These are phyloP conservation scores for Limnanthes douglasii DNA, from an alignment of 345 rosid genomes.

Conservation along the genomic window DNA sequence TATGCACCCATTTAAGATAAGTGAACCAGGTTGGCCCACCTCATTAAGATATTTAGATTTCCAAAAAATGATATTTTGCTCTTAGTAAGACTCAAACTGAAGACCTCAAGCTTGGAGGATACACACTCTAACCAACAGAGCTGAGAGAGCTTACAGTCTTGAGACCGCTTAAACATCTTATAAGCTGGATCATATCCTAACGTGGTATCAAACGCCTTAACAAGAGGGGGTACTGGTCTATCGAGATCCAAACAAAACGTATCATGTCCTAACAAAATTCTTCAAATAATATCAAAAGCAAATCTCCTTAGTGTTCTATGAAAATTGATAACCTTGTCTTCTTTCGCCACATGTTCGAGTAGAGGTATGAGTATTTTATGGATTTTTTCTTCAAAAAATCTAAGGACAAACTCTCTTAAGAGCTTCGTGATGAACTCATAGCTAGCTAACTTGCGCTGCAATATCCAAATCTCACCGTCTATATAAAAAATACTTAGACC, in stretches of 20 bases:
- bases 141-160: too few relatives aligned
- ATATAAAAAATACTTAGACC: slow-evolving; percentile 70
- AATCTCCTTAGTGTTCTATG: slow-evolving; percentile 45
- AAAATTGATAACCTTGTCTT: slow-evolving; percentile 20
- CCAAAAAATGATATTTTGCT: too few relatives aligned
- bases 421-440: slow-evolving; percentile 58
- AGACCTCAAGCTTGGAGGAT: too few relatives aligned
- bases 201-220: slow-evolving; percentile 34
- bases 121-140: too few relatives aligned
- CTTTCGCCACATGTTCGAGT: slow-evolving; percentile 19
- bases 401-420: slow-evolving; percentile 37
- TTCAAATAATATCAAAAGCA: slow-evolving; percentile 37
- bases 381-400: slow-evolving; percentile 29
- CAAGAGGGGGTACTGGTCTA: slow-evolving; percentile 22
- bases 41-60: too few relatives aligned
- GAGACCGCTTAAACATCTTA: too few relatives aligned
- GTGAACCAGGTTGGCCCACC: too few relatives aligned
- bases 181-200: too few relatives aligned
- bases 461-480: slow-evolving; percentile 61
- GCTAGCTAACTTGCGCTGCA: slow-evolving; percentile 61
- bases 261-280: slow-evolving; percentile 36
- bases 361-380: slow-evolving; percentile 36
- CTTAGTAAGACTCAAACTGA: too few relatives aligned
- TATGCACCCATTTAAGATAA: too few relatives aligned
- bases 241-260: slow-evolving; percentile 35